Percentiles rank a stretch among this genome's conserved stretches.
phyloP scores from a whole-genome alignment of 2,329 filamentous ascomycete species.

The Thelonectria olida region DNA sequence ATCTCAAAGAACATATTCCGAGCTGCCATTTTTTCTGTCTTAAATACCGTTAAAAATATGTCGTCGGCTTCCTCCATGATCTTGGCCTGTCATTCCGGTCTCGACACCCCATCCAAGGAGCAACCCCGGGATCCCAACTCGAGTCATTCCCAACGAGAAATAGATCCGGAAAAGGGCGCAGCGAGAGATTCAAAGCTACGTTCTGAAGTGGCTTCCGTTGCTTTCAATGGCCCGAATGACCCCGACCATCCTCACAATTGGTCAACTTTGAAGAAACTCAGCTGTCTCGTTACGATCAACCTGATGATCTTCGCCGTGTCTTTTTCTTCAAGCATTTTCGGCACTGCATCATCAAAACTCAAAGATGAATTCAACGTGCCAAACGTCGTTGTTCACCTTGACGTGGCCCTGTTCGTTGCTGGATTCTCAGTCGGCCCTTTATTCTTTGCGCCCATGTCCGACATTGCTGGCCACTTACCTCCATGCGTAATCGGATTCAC shows the following conservation, averaged over 20 bases:
- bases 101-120: not conserved
- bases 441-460: conserved; percentile 2
- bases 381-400: not conserved
- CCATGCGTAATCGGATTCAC: conserved; percentile 1
- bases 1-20: not conserved
- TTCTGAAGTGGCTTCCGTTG: not conserved
- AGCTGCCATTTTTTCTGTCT: not conserved
- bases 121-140: not conserved
- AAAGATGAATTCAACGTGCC: not conserved
- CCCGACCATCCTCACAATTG: conserved; percentile 12
- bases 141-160: not conserved
- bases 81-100: not conserved
- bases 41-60: not conserved
- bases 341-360: not conserved
- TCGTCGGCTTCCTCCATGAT: not conserved
- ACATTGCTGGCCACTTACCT: conserved; percentile 1
- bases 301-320: conserved; percentile 9
- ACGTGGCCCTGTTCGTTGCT: conserved; percentile 7
- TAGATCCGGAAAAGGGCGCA: not conserved
- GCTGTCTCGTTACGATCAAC: not conserved
- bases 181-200: not conserved
- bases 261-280: conserved; percentile 3
- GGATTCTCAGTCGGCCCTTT: conserved; percentile 9
- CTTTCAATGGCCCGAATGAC: not conserved
- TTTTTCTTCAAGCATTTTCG: conserved; percentile 7